Evolutionary conservation across 2,329 filamentous ascomycete species (phyloP).

Genomic region (Blumeria hordei): DNA sequence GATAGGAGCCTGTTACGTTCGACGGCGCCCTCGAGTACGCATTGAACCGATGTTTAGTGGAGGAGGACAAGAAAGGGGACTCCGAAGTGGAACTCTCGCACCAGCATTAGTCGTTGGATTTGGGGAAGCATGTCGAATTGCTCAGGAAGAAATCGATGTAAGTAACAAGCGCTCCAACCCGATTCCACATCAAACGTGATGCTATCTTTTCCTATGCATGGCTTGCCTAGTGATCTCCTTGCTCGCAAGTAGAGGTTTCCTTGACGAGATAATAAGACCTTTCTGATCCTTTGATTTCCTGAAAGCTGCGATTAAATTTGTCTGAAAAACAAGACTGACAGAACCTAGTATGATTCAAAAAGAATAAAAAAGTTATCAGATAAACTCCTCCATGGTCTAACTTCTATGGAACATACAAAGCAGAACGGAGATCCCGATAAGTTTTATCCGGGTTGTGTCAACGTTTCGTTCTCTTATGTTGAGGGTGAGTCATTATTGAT

Average conservation of each 20-base stretch:
- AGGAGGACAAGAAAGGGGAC: constrained; percentile 82
- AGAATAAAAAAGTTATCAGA: constrained; percentile 66
- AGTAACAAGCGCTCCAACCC: constrained; percentile 17
- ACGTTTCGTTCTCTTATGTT: constrained; percentile 94
- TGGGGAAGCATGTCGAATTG: constrained; percentile 83
- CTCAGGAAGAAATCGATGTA: constrained; percentile 76
- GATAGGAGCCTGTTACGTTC: constrained; percentile 86
- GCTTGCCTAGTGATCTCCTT: constrained; percentile 51
- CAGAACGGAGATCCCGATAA: constrained; percentile 66
- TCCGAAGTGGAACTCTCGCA: constrained; percentile 82
- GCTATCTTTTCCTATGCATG: constrained; percentile 61
- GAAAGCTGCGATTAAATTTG: constrained; percentile 9
- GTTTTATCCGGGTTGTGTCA: constrained; percentile 92
- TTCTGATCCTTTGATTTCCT: constrained; percentile 8
- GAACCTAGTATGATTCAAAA: constrained; percentile 62
- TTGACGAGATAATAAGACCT: constrained; percentile 15
- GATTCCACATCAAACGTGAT: constrained; percentile 29
- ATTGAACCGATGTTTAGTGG: constrained; percentile 90
- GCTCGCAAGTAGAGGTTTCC: constrained; percentile 16
- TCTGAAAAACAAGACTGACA: constrained; percentile 7
- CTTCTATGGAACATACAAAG: constrained; percentile 74
- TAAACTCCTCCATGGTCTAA: constrained; percentile 55
- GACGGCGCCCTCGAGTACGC: constrained; percentile 75
- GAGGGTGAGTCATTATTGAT: constrained; percentile 95
- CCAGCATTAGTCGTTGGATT: constrained; percentile 78